A percentile compares a stretch with the other conserved stretches of the same genome.
Evolutionary conservation across 108 stramenopile genomes (phyloP).

Genomic region (Cyclotella cryptica): DNA sequence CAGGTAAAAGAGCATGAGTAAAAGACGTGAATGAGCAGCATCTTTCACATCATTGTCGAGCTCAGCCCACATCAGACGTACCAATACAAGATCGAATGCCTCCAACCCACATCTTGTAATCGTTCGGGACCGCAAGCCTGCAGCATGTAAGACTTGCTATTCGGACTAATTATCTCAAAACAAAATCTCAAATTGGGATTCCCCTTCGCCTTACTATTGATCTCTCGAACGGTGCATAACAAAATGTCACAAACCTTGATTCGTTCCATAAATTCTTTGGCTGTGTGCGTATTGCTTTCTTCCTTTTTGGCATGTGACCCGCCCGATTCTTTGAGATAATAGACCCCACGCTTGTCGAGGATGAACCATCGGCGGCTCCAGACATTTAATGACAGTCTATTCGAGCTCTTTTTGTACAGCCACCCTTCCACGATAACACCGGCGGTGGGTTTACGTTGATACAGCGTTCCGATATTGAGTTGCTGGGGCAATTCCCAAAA

Average conservation of each 20-base stretch:
- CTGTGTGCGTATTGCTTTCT: slow-evolving; percentile 24
- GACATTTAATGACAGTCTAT: slow-evolving; percentile 67
- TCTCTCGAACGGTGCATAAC: slow-evolving; percentile 90
- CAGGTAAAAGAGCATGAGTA: too few species aligned
- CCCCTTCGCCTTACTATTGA: slow-evolving; percentile 68
- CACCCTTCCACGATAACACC: slow-evolving; percentile 88
- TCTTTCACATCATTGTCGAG: neutral
- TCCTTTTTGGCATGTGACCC: slow-evolving; percentile 49
- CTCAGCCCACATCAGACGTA: neutral
- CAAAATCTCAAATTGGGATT: slow-evolving; percentile 71
- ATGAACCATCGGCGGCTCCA: slow-evolving; percentile 90
- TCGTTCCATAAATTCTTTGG: slow-evolving; percentile 62
- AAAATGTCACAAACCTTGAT: slow-evolving; percentile 93
- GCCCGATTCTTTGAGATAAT: slow-evolving; percentile 69
- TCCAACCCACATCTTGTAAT: slow-evolving; percentile 87
- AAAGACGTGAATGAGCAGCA: too few species aligned
- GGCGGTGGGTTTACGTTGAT: slow-evolving; percentile 78
- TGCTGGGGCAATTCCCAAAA: slow-evolving; percentile 79
- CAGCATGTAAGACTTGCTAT: slow-evolving; percentile 84
- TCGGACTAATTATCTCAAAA: slow-evolving; percentile 94
- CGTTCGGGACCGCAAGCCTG: slow-evolving; percentile 91
- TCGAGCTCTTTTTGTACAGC: slow-evolving; percentile 85
- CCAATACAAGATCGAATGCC: slow-evolving; percentile 77
- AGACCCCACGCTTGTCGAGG: slow-evolving; percentile 83
- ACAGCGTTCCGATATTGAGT: slow-evolving; percentile 69